Evolutionary conservation across 2,329 filamentous ascomycete species (phyloP), one percentile per base, ranked within the genome.

Genomic region (Pleoardoris graminearum): DNA sequence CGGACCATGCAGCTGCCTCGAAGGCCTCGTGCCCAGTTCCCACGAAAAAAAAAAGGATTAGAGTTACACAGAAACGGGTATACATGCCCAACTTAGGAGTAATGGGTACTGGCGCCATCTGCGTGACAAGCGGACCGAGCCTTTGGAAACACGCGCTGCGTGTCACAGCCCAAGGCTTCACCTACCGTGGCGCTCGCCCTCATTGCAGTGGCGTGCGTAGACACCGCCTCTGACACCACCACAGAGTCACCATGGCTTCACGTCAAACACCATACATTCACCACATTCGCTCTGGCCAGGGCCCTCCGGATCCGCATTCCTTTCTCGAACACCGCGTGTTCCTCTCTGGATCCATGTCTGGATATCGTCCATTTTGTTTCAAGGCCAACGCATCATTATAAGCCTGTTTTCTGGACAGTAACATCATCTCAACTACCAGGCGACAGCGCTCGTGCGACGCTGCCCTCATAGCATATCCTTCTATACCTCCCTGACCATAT

Each of bases 211-310:
- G 30, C 43, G 43, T 36, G n/a, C 22, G 3, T 7, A 35, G 43
- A 46, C 30, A 27, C 43, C 30, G 17, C 27, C 43, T n/a, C 29
- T 46, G 43, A 46, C 43, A 46, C 43, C 43, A 46, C 29, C 29
- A 36, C 43, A 46, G 42, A 45, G 22, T 25, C 30, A 46, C 43
- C 8, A 36, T 16, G 30, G 42, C 29, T 16, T 30, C 25, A 12
- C 30, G 21, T 12, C n/a, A 45, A 19, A 23, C 30, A 35, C 29
- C 17, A 3, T 17, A 12, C 22, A 17, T 4, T 21, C 17, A 7
- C 12, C 16, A 33, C 41, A 36, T 46, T 25, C 43, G 43, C 30
- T 16, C n/a, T 30, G 7, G 8, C 8, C 29, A 21, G 12, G 29
- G 4, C 7, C 6, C 22, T 12, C 11, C n/a, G 42, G 29, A 45